Base-by-base conservation (phyloP, 306 rosid genomes). In the Gynostemma pentaphyllum region DNA sequence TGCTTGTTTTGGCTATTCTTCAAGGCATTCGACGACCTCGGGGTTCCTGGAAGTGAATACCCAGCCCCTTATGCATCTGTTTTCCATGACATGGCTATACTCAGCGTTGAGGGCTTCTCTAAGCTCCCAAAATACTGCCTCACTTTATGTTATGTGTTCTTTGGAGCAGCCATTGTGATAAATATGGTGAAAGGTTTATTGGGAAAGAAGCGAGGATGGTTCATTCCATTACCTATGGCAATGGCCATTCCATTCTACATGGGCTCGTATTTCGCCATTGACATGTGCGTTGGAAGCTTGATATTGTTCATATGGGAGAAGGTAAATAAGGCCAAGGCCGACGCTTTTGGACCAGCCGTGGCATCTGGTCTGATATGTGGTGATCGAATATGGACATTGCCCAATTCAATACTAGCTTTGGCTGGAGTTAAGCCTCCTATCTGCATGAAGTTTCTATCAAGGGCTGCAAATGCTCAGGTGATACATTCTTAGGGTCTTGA, bases 1-100 rank as follows among this genome's bases (percentile, higher is more conserved):
- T 82, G 83, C 73, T 87, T 96, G 29, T 92, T 92, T 76, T 92
- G 99, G 99, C 65, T 92, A 76, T 92, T 82, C 66, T 92, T 95
- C 95, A 81, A 81, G 42, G 99, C 96, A 67, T 92, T 92, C 34
- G 95, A 84, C 29, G 39, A 62, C 24, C 73, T 92, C 3, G 99
- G 99, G 0, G 75, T 87, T 7, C 96, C 95, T 0, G 87, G 81
- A 24, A 89, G 99, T 49, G 84, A 87, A 0, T 86, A 88, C 62
- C 89, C 89, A 75, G 99, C 99, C 15, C 99, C 99, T 1, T 76
- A 79, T 37, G 96, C 95, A 16, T 85, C 85, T 6, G 85, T 88
- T 60, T 81, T 72, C 71, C 67, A 96, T 76, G 96, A 92, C 74
- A 88, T 92, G 96, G 96, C 95, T 68, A 86, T 88, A 50, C 72